A percentile compares a stretch with the other conserved stretches of the same genome.
phyloP scores from a whole-genome alignment of 2,329 filamentous ascomycete species.

The Akanthomyces dipterigenus region DNA sequence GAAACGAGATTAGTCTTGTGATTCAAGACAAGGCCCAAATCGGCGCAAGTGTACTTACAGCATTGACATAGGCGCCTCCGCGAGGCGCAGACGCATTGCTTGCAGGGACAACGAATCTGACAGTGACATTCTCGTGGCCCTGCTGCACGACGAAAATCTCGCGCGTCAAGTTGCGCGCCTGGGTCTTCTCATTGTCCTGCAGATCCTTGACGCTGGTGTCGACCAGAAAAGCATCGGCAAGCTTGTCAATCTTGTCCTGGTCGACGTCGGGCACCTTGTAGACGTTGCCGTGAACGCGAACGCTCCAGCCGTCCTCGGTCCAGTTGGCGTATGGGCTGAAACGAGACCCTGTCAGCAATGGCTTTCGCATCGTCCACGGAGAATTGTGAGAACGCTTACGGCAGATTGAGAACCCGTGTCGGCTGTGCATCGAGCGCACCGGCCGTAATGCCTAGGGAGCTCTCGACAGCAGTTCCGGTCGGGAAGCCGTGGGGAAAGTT shows the following conservation, averaged over 20 bases:
- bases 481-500: conserved; percentile 57
- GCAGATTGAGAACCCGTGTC: conserved; percentile 65
- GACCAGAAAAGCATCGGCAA: conserved; percentile 60
- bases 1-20: neutral
- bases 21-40: neutral
- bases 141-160: conserved; percentile 74
- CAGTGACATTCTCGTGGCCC: conserved; percentile 49
- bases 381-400: conserved; percentile 26
- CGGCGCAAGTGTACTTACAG: conserved; percentile 23
- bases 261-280: conserved; percentile 69
- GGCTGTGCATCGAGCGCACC: conserved; percentile 54
- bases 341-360: neutral
- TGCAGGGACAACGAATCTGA: conserved; percentile 43
- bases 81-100: conserved; percentile 25
- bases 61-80: conserved; percentile 44
- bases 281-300: conserved; percentile 73
- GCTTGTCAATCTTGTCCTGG: conserved; percentile 55
- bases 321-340: conserved; percentile 63
- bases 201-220: conserved; percentile 47
- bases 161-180: conserved; percentile 67
- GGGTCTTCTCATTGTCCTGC: conserved; percentile 49
- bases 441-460: conserved; percentile 53
- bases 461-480: conserved; percentile 52
- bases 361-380: no score
- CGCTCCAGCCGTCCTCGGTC: conserved; percentile 70